Evolutionary conservation across 148 eudicot species (phyloP), one percentile per base, ranked within the genome.

Genomic region (Spergularia bocconei): DNA sequence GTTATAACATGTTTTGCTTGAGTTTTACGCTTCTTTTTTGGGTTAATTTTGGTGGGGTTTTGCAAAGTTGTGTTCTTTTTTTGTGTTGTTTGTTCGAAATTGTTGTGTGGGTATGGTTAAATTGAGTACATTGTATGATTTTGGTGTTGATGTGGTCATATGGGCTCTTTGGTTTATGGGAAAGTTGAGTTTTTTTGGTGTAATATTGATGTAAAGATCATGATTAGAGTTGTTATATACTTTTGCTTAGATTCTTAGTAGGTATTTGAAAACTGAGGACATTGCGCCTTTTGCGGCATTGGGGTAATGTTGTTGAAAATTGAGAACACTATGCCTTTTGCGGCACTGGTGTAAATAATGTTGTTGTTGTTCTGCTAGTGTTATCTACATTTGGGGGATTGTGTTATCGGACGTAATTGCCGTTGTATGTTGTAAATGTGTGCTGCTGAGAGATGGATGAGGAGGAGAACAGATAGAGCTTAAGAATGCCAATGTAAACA

Each of bases 41-140:
- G 52, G 51, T 39, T 57, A 72, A 23, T 72, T 65, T 44, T 48
- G 7, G 50, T 67, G 55, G 52, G 72, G 36, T 13, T 72, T 36
- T 59, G 48, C 36, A 25, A 19, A 41, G 52, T 65, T 41, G 11
- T 16, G 20, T 8, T 56, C 61, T 36, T 64, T 74, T 74, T 48
- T 11, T 11, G 33, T 21, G 60, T 19, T 58, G 10, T 21, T 17
- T 53, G 29, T 63, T 51, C 2, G 29, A 17, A 11, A 11, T 36
- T 11, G 7, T 55, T 13, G 33, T 66, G 8, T 65, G 62, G 33
- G 54, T 58, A 67, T 21, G 52, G 4, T 65, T 33, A 33, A 5
- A 47, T 21, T 72, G 38, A 50, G 53, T 13, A 47, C 55, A 58
- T 59, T 72, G 33, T 51, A 11, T 23, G n/a, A 17, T 17, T 25